Percentiles rank a stretch among this genome's conserved stretches.
These are phyloP conservation scores for Ceriops zippeliana DNA, from an alignment of 345 rosid genomes.

Conservation along the genomic window DNA sequence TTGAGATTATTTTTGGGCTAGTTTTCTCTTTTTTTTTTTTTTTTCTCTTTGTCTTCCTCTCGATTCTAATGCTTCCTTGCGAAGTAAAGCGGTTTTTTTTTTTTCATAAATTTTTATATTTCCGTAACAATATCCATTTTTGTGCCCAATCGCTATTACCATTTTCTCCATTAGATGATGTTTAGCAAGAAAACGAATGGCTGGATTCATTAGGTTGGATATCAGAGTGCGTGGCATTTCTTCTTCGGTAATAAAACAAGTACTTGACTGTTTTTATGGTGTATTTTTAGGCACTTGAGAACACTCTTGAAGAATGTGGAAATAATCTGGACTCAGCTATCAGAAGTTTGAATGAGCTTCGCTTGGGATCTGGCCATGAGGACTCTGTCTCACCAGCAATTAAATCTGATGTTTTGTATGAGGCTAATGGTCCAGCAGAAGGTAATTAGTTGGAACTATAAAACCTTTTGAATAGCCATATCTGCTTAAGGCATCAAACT, in stretches of 20 bases:
- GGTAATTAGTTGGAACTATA: conserved; percentile 27
- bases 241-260: background rate
- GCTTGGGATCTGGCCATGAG: conserved; percentile 53
- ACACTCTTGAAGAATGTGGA: conserved; percentile 74
- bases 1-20: too few species aligned
- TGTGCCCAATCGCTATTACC: too few species aligned
- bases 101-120: too few species aligned
- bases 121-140: too few species aligned
- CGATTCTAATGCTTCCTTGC: too few species aligned
- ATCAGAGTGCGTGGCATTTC: background rate
- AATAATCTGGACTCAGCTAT: conserved; percentile 85
- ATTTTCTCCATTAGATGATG: too few species aligned
- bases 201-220: background rate
- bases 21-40: too few species aligned
- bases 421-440: conserved; percentile 39
- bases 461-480: background rate
- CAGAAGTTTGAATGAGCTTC: conserved; percentile 75
- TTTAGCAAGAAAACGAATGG: too few species aligned
- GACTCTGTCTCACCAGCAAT: conserved; percentile 20
- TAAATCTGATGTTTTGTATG: conserved; percentile 27
- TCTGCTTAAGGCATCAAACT: too few species aligned
- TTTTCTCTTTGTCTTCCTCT: too few species aligned
- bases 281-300: conserved; percentile 55
- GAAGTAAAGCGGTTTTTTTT: too few species aligned
- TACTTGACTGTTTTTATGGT: background rate